These are phyloP conservation scores for Diutina rugosa DNA, from an alignment of 1,139 yeast genomes.

Conservation along the genomic window DNA sequence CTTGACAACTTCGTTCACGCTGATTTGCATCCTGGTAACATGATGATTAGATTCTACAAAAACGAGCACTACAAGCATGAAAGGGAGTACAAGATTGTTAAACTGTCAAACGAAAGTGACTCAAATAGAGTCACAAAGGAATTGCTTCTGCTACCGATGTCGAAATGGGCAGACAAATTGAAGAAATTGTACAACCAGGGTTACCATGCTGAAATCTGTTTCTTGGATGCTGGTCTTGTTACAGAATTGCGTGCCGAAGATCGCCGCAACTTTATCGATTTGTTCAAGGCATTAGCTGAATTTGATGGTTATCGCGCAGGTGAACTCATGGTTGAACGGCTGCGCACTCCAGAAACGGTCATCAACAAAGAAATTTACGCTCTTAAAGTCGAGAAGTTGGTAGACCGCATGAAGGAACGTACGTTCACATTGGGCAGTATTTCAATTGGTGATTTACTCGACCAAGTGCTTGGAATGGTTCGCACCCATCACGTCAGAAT, in stretches of 20 bases:
- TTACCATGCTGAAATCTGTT: slow-evolving; percentile 78
- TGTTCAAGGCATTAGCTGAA: slow-evolving; percentile 77
- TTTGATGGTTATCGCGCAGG: slow-evolving; percentile 96
- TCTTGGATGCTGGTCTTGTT: slow-evolving; percentile 85
- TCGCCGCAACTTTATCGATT: slow-evolving; percentile 73
- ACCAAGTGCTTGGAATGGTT: slow-evolving; percentile 82
- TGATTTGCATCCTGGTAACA: slow-evolving; percentile 93
- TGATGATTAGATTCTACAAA: slow-evolving; percentile 65
- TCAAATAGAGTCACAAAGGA: slow-evolving; percentile 34
- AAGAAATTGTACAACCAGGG: slow-evolving; percentile 41
- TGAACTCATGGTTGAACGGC: slow-evolving; percentile 86
- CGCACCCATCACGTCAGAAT: slow-evolving; percentile 88
- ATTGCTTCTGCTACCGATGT: slow-evolving; percentile 25
- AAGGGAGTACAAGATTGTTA: slow-evolving; percentile 34
- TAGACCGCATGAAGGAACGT: slow-evolving; percentile 66
- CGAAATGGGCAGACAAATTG: slow-evolving; percentile 40
- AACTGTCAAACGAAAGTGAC: slow-evolving; percentile 31
- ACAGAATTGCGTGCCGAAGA: slow-evolving; percentile 75
- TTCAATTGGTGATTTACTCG: slow-evolving; percentile 81
- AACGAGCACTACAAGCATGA: slow-evolving; percentile 31
- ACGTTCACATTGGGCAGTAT: slow-evolving; percentile 90
- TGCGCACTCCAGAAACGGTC: slow-evolving; percentile 89
- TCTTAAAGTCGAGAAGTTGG: slow-evolving; percentile 72
- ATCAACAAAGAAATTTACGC: slow-evolving; percentile 77
- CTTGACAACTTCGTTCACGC: slow-evolving; percentile 92